Conservation (phyloP, 352 stramenopile genomes). For the Peronospora belbahrii region DNA sequence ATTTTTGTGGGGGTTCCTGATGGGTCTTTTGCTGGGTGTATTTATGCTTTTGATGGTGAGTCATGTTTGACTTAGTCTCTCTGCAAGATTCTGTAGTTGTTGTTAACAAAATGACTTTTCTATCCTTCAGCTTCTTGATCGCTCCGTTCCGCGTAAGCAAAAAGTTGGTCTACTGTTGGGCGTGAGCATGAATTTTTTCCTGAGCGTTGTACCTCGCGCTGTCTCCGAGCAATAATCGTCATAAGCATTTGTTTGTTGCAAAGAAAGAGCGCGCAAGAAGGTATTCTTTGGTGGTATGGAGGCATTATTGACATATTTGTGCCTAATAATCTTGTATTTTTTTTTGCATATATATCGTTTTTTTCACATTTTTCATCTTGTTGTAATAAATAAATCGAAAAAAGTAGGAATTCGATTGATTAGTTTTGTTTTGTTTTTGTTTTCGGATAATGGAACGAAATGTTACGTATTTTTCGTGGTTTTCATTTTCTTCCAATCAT, state of each 20-base stretch:
- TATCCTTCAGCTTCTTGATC: slow-evolving; percentile 59
- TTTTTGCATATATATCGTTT: too few relatives aligned
- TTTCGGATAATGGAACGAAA: too few relatives aligned
- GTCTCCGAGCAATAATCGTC: slow-evolving; percentile 49
- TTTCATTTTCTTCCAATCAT: slow-evolving; percentile 19
- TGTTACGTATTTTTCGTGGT: too few relatives aligned
- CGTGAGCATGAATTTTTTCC: slow-evolving; percentile 87
- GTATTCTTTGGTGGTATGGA: too few relatives aligned
- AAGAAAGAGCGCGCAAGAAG: too few relatives aligned
- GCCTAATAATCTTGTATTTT: slow-evolving; percentile 6
- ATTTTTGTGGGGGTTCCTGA: slow-evolving; percentile 85
- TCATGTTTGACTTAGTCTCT: neutral
- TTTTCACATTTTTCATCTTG: neutral
- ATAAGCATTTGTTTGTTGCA: neutral
- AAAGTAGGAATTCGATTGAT: too few relatives aligned
- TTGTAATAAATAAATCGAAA: too few relatives aligned
- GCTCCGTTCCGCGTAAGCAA: slow-evolving; percentile 79
- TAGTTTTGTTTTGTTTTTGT: too few relatives aligned
- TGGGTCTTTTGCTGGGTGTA: slow-evolving; percentile 80
- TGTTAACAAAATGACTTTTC: neutral
- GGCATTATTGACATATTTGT: slow-evolving; percentile 34
- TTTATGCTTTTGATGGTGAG: slow-evolving; percentile 87
- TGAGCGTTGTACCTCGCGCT: slow-evolving; percentile 78
- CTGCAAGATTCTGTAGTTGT: neutral
- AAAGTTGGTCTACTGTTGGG: slow-evolving; percentile 79